Base-by-base conservation (phyloP, 2,329 filamentous ascomycete species). In the Polychaeton citri region DNA sequence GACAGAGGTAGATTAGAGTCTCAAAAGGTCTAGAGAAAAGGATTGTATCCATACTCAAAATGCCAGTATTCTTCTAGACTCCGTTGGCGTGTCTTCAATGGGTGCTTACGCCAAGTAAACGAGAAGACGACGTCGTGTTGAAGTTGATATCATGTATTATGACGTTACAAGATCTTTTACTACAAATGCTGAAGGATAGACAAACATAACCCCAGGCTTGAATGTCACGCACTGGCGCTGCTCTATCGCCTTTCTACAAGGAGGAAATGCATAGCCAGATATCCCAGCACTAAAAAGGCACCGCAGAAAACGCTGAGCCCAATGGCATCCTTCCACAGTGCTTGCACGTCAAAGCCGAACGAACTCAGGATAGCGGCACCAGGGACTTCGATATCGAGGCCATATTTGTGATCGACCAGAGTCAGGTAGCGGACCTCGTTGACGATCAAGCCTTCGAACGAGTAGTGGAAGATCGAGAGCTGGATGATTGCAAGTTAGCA, bases 381-480 rank as follows among this genome's bases (percentile, higher is more conserved):
- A 0, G 90, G 90, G 0, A 98, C 86, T 35, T 90, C 88, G 43
- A 98, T 98, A 52, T 96, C 86, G 4, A 98, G 73, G 5, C 90
- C 90, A 41, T 94, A 95, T 61, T 96, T 92, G 59, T 90, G 80
- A 57, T 98, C 90, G 30, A 92, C 75, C 18, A 98, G 72, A 0
- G 82, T 88, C 30, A 98, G 68, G 50, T 85, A 84, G 18, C 85
- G 78, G 32, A 95, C 92, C 63, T 98, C 90, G 54, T 96, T 98
- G 49, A 98, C 90, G 43, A 96, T 93, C 10, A 98, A 72, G 2
- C 84, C 82, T 66, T 98, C 90, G 50, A 96, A 96, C 4, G 81
- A 88, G 54, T 93, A 98, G 57, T 98, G 90, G 71, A 98, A 98
- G 43, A 98, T 98, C 2, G 87, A 95, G 6, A 98, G 65, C 62